Evolutionary conservation across 345 rosid genomes (phyloP).

Genomic region (Eucalyptus decipiens): DNA sequence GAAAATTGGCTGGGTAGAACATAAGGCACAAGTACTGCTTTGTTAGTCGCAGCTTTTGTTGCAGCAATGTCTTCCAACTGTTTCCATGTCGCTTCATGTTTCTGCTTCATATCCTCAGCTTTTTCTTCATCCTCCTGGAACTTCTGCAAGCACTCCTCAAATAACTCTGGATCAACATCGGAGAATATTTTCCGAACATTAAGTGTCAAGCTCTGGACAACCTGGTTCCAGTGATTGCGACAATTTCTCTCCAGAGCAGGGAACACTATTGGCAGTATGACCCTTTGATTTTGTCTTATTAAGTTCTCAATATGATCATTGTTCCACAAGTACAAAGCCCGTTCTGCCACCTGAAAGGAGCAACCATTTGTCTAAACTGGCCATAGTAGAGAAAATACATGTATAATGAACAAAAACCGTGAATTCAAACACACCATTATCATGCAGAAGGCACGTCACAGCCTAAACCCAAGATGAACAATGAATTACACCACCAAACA

Average conservation of each 20-base stretch:
- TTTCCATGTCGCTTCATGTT: slow-evolving; percentile 39
- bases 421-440: neutral
- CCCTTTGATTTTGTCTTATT: slow-evolving; percentile 39
- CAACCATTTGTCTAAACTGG: neutral
- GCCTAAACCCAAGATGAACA: neutral
- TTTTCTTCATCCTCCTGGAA: slow-evolving; percentile 42
- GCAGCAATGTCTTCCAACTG: slow-evolving; percentile 65
- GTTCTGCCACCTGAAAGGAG: slow-evolving; percentile 57
- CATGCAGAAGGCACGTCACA: neutral
- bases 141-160: slow-evolving; percentile 31
- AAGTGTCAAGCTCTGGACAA: slow-evolving; percentile 47
- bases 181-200: slow-evolving; percentile 47
- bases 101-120: slow-evolving; percentile 12
- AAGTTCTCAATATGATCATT: slow-evolving; percentile 60
- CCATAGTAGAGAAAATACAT: neutral
- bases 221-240: slow-evolving; percentile 55
- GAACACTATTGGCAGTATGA: slow-evolving; percentile 47
- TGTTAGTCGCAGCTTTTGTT: slow-evolving; percentile 19
- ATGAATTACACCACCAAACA: neutral
- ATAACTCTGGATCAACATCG: slow-evolving; percentile 43
- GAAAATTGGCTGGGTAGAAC: neutral
- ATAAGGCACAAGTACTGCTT: slow-evolving; percentile 14
- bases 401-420: neutral
- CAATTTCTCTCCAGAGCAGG: slow-evolving; percentile 55
- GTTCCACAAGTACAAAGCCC: slow-evolving; percentile 67